Base-by-base conservation (phyloP, 176 grass and related monocot species). In the Pontederia paniculata region DNA sequence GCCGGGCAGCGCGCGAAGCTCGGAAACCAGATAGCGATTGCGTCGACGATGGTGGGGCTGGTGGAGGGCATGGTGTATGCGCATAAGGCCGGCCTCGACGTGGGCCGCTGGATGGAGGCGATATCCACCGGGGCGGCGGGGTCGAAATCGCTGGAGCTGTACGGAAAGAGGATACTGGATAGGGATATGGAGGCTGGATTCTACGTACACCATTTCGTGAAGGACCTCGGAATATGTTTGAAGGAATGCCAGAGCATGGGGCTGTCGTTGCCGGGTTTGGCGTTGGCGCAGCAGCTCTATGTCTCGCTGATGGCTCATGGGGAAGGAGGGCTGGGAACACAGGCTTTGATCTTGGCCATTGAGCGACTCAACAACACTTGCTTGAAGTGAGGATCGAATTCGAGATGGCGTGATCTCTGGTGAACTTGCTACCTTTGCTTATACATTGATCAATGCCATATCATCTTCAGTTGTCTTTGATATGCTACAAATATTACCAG, bases 201-300 rank as follows among this genome's bases (percentile, higher is more conserved):
- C 77, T 97, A 83, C 41, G 91, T 97, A 49, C 80, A 84, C 5
- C 91, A 97, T 67, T 97, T 90, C 54, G 86, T 90, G 7, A 97
- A 97, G 83, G 91, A 97, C 70, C 87, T 90, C 48, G 86, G 91
- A 8, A 87, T 97, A 66, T 97, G 86, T 74, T 62, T 97, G 60
- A 89, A 70, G 48, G 91, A 97, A 63, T 90, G 91, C 71, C 91
- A 97, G 86, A 52, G 59, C 56, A 90, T 97, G 91, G 91, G 91
- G 28, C 64, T 97, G 17, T 80, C 91, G 41, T 77, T 97, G 77
- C 91, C 91, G 10, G 91, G 91, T 6, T 83, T 97, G 17, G 86
- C 85, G 2, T 76, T 97, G 54, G 86, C 85, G 10, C 83, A 97
- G 42, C 86, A 88, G 72, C 77, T 98, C 3, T 91, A 98, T 20